Evolutionary conservation across 352 stramenopile species (phyloP).

Genomic region (Phytophthora idaei): DNA sequence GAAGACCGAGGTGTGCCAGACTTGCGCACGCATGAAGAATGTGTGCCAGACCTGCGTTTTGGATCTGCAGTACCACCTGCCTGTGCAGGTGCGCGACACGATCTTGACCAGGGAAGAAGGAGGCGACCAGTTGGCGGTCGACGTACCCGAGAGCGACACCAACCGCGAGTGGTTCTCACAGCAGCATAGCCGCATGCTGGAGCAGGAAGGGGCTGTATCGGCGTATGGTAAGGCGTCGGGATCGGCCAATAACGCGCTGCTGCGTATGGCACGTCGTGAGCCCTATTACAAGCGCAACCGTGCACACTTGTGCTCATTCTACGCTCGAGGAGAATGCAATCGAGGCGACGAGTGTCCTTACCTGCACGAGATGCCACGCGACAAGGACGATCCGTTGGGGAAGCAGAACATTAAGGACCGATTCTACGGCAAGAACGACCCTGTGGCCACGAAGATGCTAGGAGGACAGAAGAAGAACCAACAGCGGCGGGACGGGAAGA

Average conservation of each 20-base stretch:
- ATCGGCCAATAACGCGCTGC: conserved; percentile 70
- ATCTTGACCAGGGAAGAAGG: conserved; percentile 69
- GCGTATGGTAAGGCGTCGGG: conserved; percentile 85
- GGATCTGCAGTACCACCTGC: conserved; percentile 98
- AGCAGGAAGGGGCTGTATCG: conserved; percentile 88
- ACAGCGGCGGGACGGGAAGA: conserved; percentile 29
- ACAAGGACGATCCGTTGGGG: conserved; percentile 92
- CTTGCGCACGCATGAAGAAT: conserved; percentile 99
- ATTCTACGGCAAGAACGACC: conserved; percentile 95
- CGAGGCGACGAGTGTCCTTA: conserved; percentile 93
- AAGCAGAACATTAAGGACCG: conserved; percentile 97
- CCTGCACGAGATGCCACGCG: conserved; percentile 93
- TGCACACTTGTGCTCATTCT: conserved; percentile 95
- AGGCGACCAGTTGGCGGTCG: conserved; percentile 51
- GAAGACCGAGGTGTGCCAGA: conserved; percentile 98
- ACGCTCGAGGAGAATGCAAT: conserved; percentile 93
- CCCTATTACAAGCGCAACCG: conserved; percentile 93
- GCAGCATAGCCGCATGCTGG: conserved; percentile 91
- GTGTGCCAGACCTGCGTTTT: conserved; percentile 99
- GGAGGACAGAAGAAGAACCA: conserved; percentile 36
- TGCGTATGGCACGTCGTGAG: conserved; percentile 85
- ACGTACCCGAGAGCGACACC: conserved; percentile 92
- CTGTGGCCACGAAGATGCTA: conserved; percentile 92
- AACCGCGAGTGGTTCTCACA: conserved; percentile 96
- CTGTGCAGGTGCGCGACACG: conserved; percentile 94